These are phyloP conservation scores for Astrothelium macrocarpum DNA, from an alignment of 495 filamentous ascomycete species.

Conservation along the genomic window DNA sequence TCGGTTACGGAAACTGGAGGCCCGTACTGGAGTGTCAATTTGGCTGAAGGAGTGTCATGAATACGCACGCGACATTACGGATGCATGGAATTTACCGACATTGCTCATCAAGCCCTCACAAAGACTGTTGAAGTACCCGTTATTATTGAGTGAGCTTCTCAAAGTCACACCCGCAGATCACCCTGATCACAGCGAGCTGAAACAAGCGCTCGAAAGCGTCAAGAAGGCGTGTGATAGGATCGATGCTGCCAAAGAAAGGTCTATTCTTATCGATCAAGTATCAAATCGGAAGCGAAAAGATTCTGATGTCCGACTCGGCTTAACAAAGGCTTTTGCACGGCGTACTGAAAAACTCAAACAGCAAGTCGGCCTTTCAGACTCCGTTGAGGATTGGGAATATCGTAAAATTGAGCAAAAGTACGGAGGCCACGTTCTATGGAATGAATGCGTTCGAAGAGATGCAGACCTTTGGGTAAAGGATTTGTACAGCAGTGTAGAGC, in stretches of 20 bases:
- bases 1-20: slow-evolving; percentile 62
- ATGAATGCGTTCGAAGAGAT: slow-evolving; percentile 85
- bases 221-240: slow-evolving; percentile 70
- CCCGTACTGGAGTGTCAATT: slow-evolving; percentile 63
- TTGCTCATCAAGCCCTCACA: slow-evolving; percentile 93
- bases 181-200: slow-evolving; percentile 63
- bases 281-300: slow-evolving; percentile 80
- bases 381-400: slow-evolving; percentile 71
- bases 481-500: slow-evolving; percentile 57
- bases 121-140: slow-evolving; percentile 81
- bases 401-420: slow-evolving; percentile 65
- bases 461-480: slow-evolving; percentile 75
- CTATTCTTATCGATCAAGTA: slow-evolving; percentile 80
- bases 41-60: slow-evolving; percentile 89
- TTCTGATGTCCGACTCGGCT: slow-evolving; percentile 68
- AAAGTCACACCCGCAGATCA: slow-evolving; percentile 71
- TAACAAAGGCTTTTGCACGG: slow-evolving; percentile 80
- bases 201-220: slow-evolving; percentile 52
- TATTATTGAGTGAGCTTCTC: slow-evolving; percentile 67
- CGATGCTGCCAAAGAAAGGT: slow-evolving; percentile 85
- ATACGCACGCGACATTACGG: slow-evolving; percentile 78
- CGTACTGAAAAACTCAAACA: slow-evolving; percentile 68
- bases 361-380: slow-evolving; percentile 55
- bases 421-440: slow-evolving; percentile 74
- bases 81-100: slow-evolving; percentile 87